Base-by-base conservation (phyloP, 805 yeast genomes). In the Metschnikowia santaceciliae region DNA sequence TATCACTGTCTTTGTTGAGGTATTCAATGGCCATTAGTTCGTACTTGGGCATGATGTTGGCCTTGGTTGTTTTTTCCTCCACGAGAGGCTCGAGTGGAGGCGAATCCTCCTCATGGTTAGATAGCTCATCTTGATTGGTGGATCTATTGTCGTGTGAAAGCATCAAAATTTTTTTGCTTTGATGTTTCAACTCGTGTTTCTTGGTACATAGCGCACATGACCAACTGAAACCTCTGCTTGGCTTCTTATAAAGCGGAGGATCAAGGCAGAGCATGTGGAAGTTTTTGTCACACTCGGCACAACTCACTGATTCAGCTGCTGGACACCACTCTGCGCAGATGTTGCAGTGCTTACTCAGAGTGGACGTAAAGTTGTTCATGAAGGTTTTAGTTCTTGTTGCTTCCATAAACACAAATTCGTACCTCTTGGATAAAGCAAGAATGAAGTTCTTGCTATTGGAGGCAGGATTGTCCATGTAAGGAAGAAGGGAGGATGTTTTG, bases 161-260 rank as follows among this genome's bases (percentile, higher is more conserved):
- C 77, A 74, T 74, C 49, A 74, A 51, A 48, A 65, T 65, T 35
- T 66, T 67, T 57, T 65, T 75, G 56, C 66, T 65, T 49, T 68
- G 72, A 50, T 72, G 65, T 50, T 71, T 75, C 32, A 69, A 54
- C 43, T 83, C 86, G 47, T 79, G 77, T 32, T 72, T 76, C 57
- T 81, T 79, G n/a, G 84, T 76, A 69, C 97, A 90, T 4, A 72
- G 64, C 30, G 88, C 91, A 72, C 97, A 90, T 23, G 89, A 79
- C 97, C 97, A 91, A 7, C 90, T 88, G 63, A 89, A 87, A 1
- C 96, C 96, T 51, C 95, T 71, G 41, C 88, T 83, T 1, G 96
- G 97, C 61, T 88, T 88, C 55, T 80, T 80, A 47, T 79, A 64
- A 37, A 90, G 67, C 1, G 97, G 97, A 1, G 97, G 97, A 53